phyloP scores from a whole-genome alignment of 805 yeast species.

The Cyberlindnera japonica region DNA sequence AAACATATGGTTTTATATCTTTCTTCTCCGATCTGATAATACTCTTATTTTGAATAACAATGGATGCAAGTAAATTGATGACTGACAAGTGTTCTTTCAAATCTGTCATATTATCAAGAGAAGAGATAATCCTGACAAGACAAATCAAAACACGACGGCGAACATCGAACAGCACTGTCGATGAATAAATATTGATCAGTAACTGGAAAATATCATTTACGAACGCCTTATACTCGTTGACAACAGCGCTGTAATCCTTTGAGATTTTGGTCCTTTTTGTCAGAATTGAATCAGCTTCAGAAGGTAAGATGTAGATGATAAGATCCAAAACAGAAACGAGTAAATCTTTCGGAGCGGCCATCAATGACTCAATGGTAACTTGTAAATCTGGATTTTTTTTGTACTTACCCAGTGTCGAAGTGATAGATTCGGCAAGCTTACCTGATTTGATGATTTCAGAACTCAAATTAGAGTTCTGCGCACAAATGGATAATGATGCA shows the following conservation, averaged over 20 bases:
- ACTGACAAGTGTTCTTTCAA: conserved; percentile 36
- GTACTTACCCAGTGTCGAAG: conserved; percentile 48
- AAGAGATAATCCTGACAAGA: conserved; percentile 47
- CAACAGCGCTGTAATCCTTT: conserved; percentile 24
- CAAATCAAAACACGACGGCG: conserved; percentile 55
- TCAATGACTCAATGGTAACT: conserved; percentile 62
- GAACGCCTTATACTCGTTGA: conserved; percentile 32
- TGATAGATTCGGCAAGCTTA: conserved; percentile 44
- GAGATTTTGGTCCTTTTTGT: conserved; percentile 20
- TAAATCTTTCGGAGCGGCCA: conserved; percentile 70
- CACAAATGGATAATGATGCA: conserved; percentile 43
- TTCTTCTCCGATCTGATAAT: conserved; percentile 23
- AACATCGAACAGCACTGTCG: conserved; percentile 65
- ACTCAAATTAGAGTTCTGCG: conserved; percentile 37
- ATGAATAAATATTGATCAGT: conserved; percentile 61
- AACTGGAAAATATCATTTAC: conserved; percentile 46
- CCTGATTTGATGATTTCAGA: conserved; percentile 44
- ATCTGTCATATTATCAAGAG: conserved; percentile 33
- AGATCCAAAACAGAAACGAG: conserved; percentile 51
- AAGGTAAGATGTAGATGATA: conserved; percentile 57
- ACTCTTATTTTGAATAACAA: conserved; percentile 51
- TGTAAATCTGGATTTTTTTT: conserved; percentile 33
- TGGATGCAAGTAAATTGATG: conserved; percentile 52
- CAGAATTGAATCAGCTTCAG: conserved; percentile 28
- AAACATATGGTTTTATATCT: conserved; percentile 29